Percentiles rank a stretch among this genome's conserved stretches.
Evolutionary conservation across 176 grass and related monocot genomes (phyloP).

Genomic region (Typha latifolia): DNA sequence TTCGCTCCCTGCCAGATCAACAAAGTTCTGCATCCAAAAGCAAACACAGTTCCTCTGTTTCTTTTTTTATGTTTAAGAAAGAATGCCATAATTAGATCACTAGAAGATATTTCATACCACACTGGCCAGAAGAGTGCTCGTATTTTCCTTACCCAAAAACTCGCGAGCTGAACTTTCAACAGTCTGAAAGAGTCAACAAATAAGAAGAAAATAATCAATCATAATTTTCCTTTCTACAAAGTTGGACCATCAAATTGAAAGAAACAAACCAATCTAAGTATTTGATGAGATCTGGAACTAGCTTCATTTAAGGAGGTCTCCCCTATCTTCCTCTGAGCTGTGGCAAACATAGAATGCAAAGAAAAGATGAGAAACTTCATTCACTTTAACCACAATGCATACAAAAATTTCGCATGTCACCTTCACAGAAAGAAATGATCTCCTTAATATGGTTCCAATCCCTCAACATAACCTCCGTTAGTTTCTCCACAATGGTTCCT

Average conservation of each 20-base stretch:
- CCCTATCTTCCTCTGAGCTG: conserved; percentile 84
- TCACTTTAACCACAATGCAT: neutral
- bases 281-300: conserved; percentile 92
- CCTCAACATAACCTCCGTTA: conserved; percentile 57
- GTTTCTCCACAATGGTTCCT: conserved; percentile 87
- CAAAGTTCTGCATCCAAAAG: conserved; percentile 53
- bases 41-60: neutral
- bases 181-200: conserved; percentile 23
- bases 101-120: conserved; percentile 46
- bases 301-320: conserved; percentile 75
- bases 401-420: conserved; percentile 18
- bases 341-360: neutral
- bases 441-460: conserved; percentile 72
- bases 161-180: conserved; percentile 64
- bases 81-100: neutral
- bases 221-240: neutral
- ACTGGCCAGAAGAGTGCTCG: conserved; percentile 56
- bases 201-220: neutral
- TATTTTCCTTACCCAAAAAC: conserved; percentile 40
- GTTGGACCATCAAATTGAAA: neutral
- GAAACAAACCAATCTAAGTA: conserved; percentile 67
- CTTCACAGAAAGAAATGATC: conserved; percentile 69
- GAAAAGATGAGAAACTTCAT: neutral
- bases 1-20: conserved; percentile 93
- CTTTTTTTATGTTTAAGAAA: neutral